phyloP scores from a whole-genome alignment of 768 basidiomycete species.

The Rubroboletus pulcherrimus region DNA sequence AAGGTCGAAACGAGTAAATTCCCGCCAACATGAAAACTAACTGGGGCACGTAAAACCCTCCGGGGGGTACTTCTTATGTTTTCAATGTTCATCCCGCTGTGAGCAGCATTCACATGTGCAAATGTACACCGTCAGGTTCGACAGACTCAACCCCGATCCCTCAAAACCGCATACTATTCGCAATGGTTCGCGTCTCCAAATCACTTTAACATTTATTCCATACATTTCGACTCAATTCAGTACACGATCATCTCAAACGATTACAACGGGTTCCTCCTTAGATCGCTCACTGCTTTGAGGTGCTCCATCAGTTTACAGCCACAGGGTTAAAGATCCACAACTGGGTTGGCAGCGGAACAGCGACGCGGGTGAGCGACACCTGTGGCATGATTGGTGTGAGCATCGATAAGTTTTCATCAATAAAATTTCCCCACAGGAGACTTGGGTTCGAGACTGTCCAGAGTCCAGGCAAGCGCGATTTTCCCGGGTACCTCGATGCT shows the following conservation, averaged over 20 bases:
- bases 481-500: not conserved
- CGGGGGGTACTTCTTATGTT: too few relatives aligned
- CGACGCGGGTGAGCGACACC: not conserved
- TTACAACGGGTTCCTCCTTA: not conserved
- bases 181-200: not conserved
- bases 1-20: too few relatives aligned
- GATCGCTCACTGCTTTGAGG: not conserved
- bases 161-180: too few relatives aligned
- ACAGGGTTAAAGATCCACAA: not conserved
- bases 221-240: not conserved
- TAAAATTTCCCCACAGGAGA: not conserved
- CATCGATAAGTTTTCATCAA: conserved; percentile 1
- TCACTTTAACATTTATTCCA: not conserved
- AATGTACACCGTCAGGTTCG: too few relatives aligned
- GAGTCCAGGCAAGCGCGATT: not conserved
- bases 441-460: not conserved
- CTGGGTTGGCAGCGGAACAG: not conserved
- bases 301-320: fast-evolving
- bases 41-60: too few relatives aligned
- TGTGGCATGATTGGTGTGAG: not conserved
- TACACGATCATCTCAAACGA: not conserved
- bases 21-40: too few relatives aligned
- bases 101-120: too few relatives aligned
- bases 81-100: too few relatives aligned
- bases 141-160: too few relatives aligned